Conservation (phyloP, 495 filamentous ascomycete species). For the Neurospora sp. region DNA sequence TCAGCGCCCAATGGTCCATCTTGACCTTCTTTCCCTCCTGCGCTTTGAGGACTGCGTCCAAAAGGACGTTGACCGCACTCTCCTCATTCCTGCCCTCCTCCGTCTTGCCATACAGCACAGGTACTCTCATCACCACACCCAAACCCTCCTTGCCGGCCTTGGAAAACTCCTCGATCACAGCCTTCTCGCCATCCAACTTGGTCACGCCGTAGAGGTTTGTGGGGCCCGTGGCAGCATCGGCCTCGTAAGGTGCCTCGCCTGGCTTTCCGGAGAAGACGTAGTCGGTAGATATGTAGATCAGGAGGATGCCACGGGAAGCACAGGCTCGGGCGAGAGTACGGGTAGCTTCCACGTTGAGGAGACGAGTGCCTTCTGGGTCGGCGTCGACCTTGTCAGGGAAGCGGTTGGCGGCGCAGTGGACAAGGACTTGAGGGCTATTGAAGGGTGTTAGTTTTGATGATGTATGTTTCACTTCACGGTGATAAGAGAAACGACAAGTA, state of each 20-base stretch:
- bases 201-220: conserved; percentile 84
- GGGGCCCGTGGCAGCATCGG: conserved; percentile 51
- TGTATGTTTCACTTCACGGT: conserved; percentile 17
- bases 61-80: conserved; percentile 73
- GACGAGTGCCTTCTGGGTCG: conserved; percentile 64
- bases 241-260: conserved; percentile 79
- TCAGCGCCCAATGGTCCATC: conserved; percentile 84
- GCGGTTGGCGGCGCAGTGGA: conserved; percentile 66
- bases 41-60: conserved; percentile 60
- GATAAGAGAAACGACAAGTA: neutral
- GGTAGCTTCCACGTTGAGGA: conserved; percentile 67
- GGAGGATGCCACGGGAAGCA: conserved; percentile 49
- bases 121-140: conserved; percentile 72
- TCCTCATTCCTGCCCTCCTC: conserved; percentile 45
- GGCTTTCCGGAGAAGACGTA: conserved; percentile 80
- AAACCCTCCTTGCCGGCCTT: conserved; percentile 38
- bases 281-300: conserved; percentile 92
- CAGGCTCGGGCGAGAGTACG: conserved; percentile 56
- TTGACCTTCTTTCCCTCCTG: conserved; percentile 51
- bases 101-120: conserved; percentile 70
- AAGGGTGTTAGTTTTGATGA: conserved; percentile 9
- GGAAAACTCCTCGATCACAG: conserved; percentile 51
- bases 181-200: conserved; percentile 76
- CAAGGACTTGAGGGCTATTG: neutral
- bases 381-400: conserved; percentile 77